phyloP scores from a whole-genome alignment of 306 rosid species.

The Medicago ruthenica region DNA sequence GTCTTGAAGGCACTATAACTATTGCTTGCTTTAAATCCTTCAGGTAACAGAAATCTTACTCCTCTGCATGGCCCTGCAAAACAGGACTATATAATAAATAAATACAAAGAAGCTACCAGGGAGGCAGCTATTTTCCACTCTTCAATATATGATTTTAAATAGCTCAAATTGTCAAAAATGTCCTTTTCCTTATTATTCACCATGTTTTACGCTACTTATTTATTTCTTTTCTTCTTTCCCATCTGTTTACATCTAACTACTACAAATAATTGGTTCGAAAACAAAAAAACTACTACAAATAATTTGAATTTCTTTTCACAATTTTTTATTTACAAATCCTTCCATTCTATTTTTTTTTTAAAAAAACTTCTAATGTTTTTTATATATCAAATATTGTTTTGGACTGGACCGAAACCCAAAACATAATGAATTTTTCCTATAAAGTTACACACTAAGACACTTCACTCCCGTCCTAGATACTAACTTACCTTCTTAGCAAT shows the following conservation, averaged over 20 bases:
- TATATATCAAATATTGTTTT: too few species aligned
- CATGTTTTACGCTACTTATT: background rate
- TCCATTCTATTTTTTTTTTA: background rate
- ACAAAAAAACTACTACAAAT: too few species aligned
- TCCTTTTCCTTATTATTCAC: slow-evolving; percentile 35
- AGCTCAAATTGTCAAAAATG: background rate
- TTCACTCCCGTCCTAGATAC: too few species aligned
- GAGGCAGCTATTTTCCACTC: slow-evolving; percentile 34
- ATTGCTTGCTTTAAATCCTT: slow-evolving; percentile 44
- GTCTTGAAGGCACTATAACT: slow-evolving; percentile 53
- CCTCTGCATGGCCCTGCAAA: slow-evolving; percentile 42
- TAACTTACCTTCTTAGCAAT: too few species aligned
- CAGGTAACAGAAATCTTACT: slow-evolving; percentile 50
- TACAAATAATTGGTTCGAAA: background rate
- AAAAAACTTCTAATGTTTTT: too few species aligned
- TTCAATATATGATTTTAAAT: slow-evolving; percentile 25
- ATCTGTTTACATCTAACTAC: background rate
- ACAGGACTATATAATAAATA: slow-evolving; percentile 25
- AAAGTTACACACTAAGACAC: too few species aligned
- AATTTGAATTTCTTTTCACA: background rate
- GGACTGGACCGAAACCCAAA: too few species aligned
- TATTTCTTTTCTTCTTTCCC: background rate
- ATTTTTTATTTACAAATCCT: background rate
- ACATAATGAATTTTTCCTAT: too few species aligned
- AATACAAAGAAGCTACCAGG: slow-evolving; percentile 35